Conservation (phyloP, 2,329 filamentous ascomycete genomes). For the Fusarium buharicum region DNA sequence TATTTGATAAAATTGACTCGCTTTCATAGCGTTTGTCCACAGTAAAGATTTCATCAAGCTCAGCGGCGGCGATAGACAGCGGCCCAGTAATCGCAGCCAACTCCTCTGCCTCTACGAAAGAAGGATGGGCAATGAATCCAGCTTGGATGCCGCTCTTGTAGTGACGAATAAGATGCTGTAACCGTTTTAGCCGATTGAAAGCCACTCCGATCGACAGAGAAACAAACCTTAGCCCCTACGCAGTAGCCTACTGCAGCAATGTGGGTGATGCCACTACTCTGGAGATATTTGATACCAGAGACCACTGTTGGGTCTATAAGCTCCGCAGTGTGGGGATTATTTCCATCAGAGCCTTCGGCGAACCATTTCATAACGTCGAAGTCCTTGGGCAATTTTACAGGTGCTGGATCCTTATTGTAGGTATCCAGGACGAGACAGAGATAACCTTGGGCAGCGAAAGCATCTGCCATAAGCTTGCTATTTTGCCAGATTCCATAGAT, state of each 20-base stretch:
- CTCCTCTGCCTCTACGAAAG: constrained; percentile 75
- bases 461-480: constrained; percentile 52
- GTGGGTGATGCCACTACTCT: constrained; percentile 65
- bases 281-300: constrained; percentile 61
- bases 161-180: constrained; percentile 73
- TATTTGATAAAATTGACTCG: constrained; percentile 68
- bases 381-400: constrained; percentile 55
- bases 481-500: constrained; percentile 62
- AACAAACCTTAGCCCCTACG: constrained; percentile 73
- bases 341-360: constrained; percentile 54
- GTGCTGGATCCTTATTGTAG: constrained; percentile 52
- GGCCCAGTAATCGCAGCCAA: constrained; percentile 73
- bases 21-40: constrained; percentile 70
- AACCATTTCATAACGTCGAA: constrained; percentile 49
- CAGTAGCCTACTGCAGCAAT: constrained; percentile 78
- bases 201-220: rapidly evolving
- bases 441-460: constrained; percentile 50
- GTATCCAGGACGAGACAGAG: constrained; percentile 48
- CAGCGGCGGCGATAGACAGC: constrained; percentile 72
- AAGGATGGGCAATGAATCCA: constrained; percentile 80
- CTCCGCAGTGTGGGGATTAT: constrained; percentile 53
- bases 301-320: constrained; percentile 47
- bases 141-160: constrained; percentile 71
- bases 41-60: constrained; percentile 74
- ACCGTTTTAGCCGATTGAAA: background rate